Percentiles rank a stretch among this genome's conserved stretches.
These are phyloP conservation scores for Gonapodya prolifera DNA, from an alignment of 192 early-diverging fungal species.

Conservation along the genomic window DNA sequence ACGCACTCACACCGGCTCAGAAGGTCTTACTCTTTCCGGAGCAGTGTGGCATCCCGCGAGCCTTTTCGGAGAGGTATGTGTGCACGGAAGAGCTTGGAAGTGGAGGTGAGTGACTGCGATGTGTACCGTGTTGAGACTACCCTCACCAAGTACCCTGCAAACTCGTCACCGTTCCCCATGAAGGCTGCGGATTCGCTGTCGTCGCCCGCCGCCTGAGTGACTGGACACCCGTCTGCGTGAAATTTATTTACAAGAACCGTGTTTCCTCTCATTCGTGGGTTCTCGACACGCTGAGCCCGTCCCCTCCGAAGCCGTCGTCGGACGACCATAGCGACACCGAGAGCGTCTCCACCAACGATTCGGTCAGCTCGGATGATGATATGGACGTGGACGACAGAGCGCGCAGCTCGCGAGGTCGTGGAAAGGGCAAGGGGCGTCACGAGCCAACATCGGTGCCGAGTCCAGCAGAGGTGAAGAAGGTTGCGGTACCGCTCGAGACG, in stretches of 20 bases:
- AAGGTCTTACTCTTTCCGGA: background rate
- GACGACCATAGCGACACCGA: no score
- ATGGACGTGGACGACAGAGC: background rate
- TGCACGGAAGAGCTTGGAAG: background rate
- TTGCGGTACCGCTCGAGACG: constrained; percentile 37
- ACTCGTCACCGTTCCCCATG: no score
- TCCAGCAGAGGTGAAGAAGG: constrained; percentile 38
- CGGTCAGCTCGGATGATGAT: background rate
- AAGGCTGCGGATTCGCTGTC: background rate
- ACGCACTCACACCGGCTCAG: background rate
- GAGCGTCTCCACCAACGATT: background rate
- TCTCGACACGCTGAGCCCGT: background rate
- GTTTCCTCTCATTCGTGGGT: constrained; percentile 5
- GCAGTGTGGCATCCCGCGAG: background rate
- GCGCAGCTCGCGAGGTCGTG: background rate
- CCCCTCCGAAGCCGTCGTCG: background rate
- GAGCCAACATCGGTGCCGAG: constrained; percentile 14
- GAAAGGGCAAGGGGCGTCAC: background rate
- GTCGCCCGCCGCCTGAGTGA: background rate
- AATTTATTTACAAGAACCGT: background rate
- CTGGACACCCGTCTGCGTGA: background rate
- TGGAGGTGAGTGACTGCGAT: background rate
- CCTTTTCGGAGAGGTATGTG: background rate
- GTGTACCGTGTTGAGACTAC: no score
- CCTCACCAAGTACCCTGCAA: no score